phyloP scores from a whole-genome alignment of 1,139 yeast species.

The Entelexis paramagnoliae region DNA sequence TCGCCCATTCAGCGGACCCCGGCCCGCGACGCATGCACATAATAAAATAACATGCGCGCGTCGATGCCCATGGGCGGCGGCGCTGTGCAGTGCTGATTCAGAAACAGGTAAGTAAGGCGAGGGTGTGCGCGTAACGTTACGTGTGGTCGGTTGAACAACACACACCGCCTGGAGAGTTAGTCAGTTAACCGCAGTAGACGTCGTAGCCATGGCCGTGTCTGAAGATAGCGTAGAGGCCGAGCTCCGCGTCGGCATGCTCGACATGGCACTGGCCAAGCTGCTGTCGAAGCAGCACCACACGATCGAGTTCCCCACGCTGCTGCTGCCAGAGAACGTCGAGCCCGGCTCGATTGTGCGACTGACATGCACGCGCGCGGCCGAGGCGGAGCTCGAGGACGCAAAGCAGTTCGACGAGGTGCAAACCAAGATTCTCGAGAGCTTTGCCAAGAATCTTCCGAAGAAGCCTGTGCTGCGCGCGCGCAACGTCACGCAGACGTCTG shows the following conservation, averaged over 20 bases:
- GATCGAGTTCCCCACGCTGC: conserved; percentile 88
- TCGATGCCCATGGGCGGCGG: not conserved
- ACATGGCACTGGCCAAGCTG: conserved; percentile 83
- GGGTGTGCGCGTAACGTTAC: not conserved
- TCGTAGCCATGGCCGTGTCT: conserved; percentile 8
- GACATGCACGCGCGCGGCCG: conserved; percentile 70
- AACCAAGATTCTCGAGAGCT: conserved; percentile 57
- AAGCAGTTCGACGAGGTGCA: conserved; percentile 55
- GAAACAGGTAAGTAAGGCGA: not conserved
- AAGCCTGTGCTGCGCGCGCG: conserved; percentile 59
- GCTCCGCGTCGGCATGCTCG: conserved; percentile 88
- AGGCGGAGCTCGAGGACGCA: conserved; percentile 53
- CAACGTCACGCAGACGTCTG: conserved; percentile 87
- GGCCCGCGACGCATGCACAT: not conserved
- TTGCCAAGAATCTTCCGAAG: conserved; percentile 65
- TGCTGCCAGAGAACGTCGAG: conserved; percentile 78
- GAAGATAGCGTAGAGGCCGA: conserved; percentile 60
- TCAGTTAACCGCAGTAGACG: not conserved
- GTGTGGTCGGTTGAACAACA: not conserved
- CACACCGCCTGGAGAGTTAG: not conserved
- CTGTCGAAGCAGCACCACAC: conserved; percentile 89
- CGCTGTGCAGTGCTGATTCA: not conserved
- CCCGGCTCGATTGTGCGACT: conserved; percentile 93
- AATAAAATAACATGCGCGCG: not conserved
- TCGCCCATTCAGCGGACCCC: too few species aligned